A percentile compares a stretch with the other conserved stretches of the same genome.
Conservation (phyloP, 306 rosid genomes). For the Datisca glomerata region DNA sequence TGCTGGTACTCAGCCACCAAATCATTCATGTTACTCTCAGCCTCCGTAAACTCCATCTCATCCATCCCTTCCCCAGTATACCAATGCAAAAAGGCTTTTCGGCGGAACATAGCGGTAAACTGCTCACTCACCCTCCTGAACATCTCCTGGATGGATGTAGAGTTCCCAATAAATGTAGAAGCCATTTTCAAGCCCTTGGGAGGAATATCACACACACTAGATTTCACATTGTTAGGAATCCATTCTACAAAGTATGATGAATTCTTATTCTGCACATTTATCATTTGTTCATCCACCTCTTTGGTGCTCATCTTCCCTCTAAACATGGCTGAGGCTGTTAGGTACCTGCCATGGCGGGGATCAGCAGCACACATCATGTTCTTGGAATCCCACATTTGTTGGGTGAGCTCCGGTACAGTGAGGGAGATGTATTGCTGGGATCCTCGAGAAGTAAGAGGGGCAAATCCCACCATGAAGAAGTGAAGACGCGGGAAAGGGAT, state of each 20-base stretch:
- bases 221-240: slow-evolving; percentile 94
- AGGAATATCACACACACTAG: slow-evolving; percentile 85
- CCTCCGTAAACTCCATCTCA: slow-evolving; percentile 94
- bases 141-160: slow-evolving; percentile 95
- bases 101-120: slow-evolving; percentile 83
- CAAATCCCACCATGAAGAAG: slow-evolving; percentile 93
- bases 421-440: slow-evolving; percentile 90
- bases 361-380: slow-evolving; percentile 98
- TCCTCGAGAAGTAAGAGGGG: slow-evolving; percentile 90
- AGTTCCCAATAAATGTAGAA: slow-evolving; percentile 83
- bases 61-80: slow-evolving; percentile 97
- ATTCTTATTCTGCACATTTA: slow-evolving; percentile 91
- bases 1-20: slow-evolving; percentile 93
- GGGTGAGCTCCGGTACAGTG: slow-evolving; percentile 87
- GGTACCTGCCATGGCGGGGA: slow-evolving; percentile 87
- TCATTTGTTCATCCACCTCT: slow-evolving; percentile 90
- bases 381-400: slow-evolving; percentile 96
- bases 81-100: slow-evolving; percentile 95
- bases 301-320: slow-evolving; percentile 96
- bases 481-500: slow-evolving; percentile 94
- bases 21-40: slow-evolving; percentile 92
- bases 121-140: slow-evolving; percentile 93
- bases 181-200: slow-evolving; percentile 78
- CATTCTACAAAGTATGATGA: slow-evolving; percentile 88
- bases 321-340: slow-evolving; percentile 92